phyloP scores from a whole-genome alignment of 2,329 filamentous ascomycete genomes.

The Fusarium keratoplasticum region DNA sequence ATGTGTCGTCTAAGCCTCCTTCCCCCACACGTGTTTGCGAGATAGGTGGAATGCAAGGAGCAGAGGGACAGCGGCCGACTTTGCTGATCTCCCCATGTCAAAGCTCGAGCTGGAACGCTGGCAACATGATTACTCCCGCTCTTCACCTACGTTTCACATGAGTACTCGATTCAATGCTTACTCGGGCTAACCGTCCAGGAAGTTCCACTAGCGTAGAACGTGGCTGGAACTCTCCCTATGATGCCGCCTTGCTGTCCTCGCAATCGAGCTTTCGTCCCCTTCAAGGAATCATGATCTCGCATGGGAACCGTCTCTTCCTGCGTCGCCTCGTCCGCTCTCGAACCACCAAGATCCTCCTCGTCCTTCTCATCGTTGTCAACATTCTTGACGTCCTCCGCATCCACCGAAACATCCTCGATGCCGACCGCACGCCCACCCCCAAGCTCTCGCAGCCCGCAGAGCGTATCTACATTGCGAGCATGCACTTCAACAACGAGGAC shows the following conservation, averaged over 20 bases:
- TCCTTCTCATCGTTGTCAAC: slow-evolving; percentile 51
- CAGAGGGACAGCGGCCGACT: not conserved
- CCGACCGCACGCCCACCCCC: slow-evolving; percentile 39
- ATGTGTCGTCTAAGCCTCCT: not conserved
- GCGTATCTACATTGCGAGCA: slow-evolving; percentile 74
- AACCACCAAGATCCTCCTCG: slow-evolving; percentile 48
- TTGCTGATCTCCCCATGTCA: not conserved
- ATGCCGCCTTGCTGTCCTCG: slow-evolving; percentile 39
- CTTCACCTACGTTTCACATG: not conserved
- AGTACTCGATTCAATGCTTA: not conserved
- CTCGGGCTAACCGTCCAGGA: not conserved
- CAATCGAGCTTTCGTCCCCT: slow-evolving; percentile 10
- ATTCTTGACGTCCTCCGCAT: slow-evolving; percentile 55
- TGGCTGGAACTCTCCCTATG: slow-evolving; percentile 17
- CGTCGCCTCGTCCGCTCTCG: slow-evolving; percentile 54
- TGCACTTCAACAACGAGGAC: slow-evolving; percentile 75
- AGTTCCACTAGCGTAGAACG: slow-evolving; percentile 1
- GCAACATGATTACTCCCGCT: slow-evolving; percentile 1
- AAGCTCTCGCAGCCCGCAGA: slow-evolving; percentile 47
- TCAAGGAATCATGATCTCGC: slow-evolving; percentile 46
- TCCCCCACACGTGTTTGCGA: not conserved
- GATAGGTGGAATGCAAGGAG: not conserved
- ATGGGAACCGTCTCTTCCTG: slow-evolving; percentile 48
- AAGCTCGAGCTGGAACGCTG: not conserved
- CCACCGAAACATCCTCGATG: slow-evolving; percentile 48